Base-by-base conservation (phyloP, 179 eudicot genomes). In the Beta macrorhiza region DNA sequence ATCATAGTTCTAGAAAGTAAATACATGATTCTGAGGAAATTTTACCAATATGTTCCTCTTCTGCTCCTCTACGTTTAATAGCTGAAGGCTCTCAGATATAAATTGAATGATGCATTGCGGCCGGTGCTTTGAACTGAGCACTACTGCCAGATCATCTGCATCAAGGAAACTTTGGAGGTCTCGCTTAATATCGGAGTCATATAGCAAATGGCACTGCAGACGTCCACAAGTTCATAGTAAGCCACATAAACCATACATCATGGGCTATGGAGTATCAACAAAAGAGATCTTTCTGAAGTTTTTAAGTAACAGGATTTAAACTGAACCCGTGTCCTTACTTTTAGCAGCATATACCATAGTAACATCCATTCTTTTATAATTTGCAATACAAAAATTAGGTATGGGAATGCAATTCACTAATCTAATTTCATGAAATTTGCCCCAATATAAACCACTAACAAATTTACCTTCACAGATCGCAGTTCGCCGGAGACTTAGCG, bases 61-160 rank as follows among this genome's bases (percentile, higher is more conserved):
- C 51, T 92, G 82, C 79, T 91, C 91, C 76, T 90, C 93, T 85
- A 95, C 2, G 74, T 88, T 84, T 74, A 93, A 85, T 76, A 87
- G 61, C 84, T 85, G 90, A 59, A 95, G 82, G 86, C 92, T 89
- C 80, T 92, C 94, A 74, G 97, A 91, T 77, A 95, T 93, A 91
- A 93, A 92, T 81, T 89, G 94, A 67, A 95, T 87, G 79, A 95
- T 89, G 89, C 99, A 93, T 75, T 90, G 97, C 17, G 99, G 98
- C 57, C 90, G 89, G 78, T 95, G 94, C 67, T 89, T 89, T 45
- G 98, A 91, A 72, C 85, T 82, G 78, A 95, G 90, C 82, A 95
- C 91, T 56, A 95, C 82, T 56, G 90, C 90, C 61, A 93, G 85
- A 83, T 95, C 98, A 79, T 92, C 99, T 64, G 82, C 91, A 83